phyloP scores from a whole-genome alignment of 306 rosid species.

The Purshia tridentata region DNA sequence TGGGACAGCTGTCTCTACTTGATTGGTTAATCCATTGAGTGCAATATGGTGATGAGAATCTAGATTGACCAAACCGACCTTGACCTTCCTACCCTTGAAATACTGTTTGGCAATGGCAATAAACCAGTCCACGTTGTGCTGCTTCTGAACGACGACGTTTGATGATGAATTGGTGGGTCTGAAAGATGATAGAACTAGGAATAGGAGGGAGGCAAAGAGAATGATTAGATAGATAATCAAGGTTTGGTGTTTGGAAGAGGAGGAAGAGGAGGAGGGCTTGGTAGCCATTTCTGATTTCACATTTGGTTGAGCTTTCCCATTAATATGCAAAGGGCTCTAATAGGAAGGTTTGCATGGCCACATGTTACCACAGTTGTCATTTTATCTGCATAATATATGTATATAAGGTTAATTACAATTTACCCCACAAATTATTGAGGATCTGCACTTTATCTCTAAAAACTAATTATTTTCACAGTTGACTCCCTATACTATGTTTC shows the following conservation, averaged over 20 bases:
- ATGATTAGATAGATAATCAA: constrained; percentile 29
- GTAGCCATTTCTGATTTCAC: constrained; percentile 31
- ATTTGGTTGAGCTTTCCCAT: neutral
- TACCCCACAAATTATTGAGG: no score
- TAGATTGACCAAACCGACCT: constrained; percentile 57
- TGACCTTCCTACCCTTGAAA: constrained; percentile 22
- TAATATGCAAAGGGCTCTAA: neutral
- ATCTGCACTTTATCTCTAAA: no score
- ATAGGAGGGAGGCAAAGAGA: constrained; percentile 19
- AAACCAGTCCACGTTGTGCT: constrained; percentile 28
- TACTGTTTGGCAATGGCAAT: constrained; percentile 30
- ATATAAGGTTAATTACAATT: no score
- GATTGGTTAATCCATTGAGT: constrained; percentile 10
- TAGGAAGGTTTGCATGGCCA: constrained; percentile 30
- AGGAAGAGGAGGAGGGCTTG: constrained; percentile 10
- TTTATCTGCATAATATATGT: neutral
- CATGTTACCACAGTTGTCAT: neutral
- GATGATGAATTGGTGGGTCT: neutral
- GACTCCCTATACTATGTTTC: no score
- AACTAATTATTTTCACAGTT: no score
- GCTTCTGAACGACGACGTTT: neutral
- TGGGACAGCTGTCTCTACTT: constrained; percentile 17
- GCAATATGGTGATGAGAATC: neutral
- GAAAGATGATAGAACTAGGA: constrained; percentile 9
- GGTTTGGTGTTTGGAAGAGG: constrained; percentile 24